Evolutionary conservation across 148 eudicot genomes (phyloP).

Genomic region (Nepenthes gracilis): DNA sequence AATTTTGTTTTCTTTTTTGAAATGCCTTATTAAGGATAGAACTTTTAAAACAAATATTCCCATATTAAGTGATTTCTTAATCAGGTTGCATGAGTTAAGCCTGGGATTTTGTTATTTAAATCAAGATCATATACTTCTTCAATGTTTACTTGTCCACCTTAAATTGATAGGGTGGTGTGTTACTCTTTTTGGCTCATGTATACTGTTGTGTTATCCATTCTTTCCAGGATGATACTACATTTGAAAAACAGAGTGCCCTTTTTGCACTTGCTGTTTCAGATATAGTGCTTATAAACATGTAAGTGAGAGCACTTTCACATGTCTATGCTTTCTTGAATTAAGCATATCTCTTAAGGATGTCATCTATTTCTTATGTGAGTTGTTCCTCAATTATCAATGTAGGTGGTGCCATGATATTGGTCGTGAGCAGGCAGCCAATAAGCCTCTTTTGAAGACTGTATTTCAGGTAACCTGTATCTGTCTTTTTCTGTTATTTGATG

Average conservation of each 20-base stretch:
- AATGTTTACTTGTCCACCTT: too few species aligned
- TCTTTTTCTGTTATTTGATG: conserved; percentile 4
- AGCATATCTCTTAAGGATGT: conserved; percentile 2
- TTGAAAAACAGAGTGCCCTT: conserved; percentile 97
- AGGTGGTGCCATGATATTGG: conserved; percentile 99
- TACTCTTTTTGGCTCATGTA: neutral
- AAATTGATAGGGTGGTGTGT: neutral
- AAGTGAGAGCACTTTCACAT: conserved; percentile 14
- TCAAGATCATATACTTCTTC: too few species aligned
- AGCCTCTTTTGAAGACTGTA: conserved; percentile 94
- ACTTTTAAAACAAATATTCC: too few species aligned
- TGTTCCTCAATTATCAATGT: conserved; percentile 9
- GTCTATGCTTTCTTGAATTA: neutral
- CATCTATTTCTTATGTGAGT: conserved; percentile 4
- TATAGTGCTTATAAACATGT: conserved; percentile 98
- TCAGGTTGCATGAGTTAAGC: too few species aligned
- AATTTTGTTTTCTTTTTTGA: too few species aligned
- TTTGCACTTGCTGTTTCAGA: conserved; percentile 99
- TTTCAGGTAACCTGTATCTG: conserved; percentile 55
- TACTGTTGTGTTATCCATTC: neutral
- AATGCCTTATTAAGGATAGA: too few species aligned
- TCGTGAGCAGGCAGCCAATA: conserved; percentile 99
- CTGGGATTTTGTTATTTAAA: too few species aligned
- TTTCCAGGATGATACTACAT: conserved; percentile 94
- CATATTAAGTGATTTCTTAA: too few species aligned